Evolutionary conservation across 1,139 yeast species (phyloP), one percentile per base, ranked within the genome.

Genomic region (Petasospora fabianii): DNA sequence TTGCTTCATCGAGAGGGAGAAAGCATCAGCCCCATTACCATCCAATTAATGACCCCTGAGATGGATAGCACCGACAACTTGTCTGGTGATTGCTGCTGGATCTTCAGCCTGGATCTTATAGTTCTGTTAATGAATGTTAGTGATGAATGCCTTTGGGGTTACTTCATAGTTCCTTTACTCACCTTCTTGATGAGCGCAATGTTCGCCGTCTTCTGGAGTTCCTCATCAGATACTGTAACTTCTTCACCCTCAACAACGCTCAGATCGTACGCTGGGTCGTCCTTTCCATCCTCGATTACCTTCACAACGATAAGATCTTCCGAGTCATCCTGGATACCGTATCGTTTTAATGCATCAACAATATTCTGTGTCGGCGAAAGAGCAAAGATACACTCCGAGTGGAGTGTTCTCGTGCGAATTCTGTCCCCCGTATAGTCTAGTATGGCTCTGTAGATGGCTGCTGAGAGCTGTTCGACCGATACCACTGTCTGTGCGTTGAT

Each of bases 1-100:
- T 15, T 87, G 96, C 60, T 71, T 81, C 43, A 74, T 92, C 30
- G 81, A 77, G 39, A 69, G 68, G 42, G 97, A 88, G 54, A 80
- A 83, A 56, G 6, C 19, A n/a, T 24, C 12, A 18, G 18, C 24
- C n/a, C 11, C 31, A 3, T 17, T 8, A 30, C n/a, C 31, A 3
- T 15, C 8, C 32, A n/a, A n/a, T n/a, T 37, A 54, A 24, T 50
- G 49, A 17, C 68, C 69, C 48, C 69, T 56, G 36, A 64, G 37
- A 36, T 62, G 66, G 24, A 64, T 63, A 4, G 64, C 59, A 47
- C 58, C 56, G 7, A 64, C 61, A 16, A 59, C 42, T 15, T 58
- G 60, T 38, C 63, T 53, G 4, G 64, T 49, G 34, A 35, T 31
- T 35, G 19, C 43, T 20, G 28, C 32, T 12, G 40, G 34, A 13